phyloP scores from a whole-genome alignment of 1,284 basidiomycete species.

The Leccinum fallax region DNA sequence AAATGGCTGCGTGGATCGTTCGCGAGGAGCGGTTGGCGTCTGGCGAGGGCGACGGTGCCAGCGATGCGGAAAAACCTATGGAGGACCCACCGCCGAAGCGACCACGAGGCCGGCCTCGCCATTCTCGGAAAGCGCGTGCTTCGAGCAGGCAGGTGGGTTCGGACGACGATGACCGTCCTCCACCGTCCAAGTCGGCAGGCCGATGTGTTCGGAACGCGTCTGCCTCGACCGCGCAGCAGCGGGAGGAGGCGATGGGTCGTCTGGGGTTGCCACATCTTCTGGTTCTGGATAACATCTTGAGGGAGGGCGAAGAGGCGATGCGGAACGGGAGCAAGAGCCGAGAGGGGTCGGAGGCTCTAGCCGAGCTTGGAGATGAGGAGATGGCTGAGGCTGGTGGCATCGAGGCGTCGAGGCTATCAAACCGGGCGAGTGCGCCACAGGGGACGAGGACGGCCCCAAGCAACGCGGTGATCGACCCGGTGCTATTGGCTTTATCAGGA shows the following conservation, averaged over 20 bases:
- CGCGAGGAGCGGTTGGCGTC: slow-evolving; percentile 37
- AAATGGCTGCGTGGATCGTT: slow-evolving; percentile 44
- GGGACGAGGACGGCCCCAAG: neutral
- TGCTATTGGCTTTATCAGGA: slow-evolving; percentile 23
- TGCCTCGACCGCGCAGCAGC: slow-evolving; percentile 11
- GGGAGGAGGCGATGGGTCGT: slow-evolving; percentile 38
- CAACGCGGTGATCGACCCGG: slow-evolving; percentile 25
- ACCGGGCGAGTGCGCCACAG: neutral
- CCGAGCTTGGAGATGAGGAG: slow-evolving; percentile 8
- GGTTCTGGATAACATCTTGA: slow-evolving; percentile 51
- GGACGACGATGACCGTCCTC: neutral
- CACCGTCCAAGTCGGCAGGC: neutral
- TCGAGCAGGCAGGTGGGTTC: neutral
- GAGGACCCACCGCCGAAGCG: slow-evolving; percentile 10
- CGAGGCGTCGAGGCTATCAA: neutral
- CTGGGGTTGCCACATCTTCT: slow-evolving; percentile 42
- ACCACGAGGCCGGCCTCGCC: slow-evolving; percentile 21
- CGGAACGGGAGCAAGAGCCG: slow-evolving; percentile 8
- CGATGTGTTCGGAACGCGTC: neutral
- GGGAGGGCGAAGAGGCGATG: slow-evolving; percentile 23
- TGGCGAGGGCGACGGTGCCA: neutral
- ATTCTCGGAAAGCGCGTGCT: slow-evolving; percentile 13
- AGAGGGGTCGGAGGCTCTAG: slow-evolving; percentile 8
- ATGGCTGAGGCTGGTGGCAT: neutral
- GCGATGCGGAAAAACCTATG: slow-evolving; percentile 7